Percentiles rank a stretch among this genome's conserved stretches.
phyloP scores from a whole-genome alignment of 2,329 filamentous ascomycete species.

The Epichloe sibirici region DNA sequence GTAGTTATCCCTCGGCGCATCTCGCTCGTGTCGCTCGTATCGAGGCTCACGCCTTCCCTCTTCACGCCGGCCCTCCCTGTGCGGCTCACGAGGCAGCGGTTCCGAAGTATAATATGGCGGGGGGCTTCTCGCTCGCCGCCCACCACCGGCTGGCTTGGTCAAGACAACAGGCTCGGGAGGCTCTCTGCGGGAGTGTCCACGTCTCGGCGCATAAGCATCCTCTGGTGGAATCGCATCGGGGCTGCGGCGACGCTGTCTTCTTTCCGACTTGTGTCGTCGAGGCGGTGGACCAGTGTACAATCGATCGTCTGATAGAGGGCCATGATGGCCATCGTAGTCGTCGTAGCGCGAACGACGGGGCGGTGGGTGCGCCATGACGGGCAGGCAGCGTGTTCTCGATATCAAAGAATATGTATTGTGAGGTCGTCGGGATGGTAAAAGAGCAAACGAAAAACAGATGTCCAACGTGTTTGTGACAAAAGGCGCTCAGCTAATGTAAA shows the following conservation, averaged over 20 bases:
- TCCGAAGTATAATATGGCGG: conserved; percentile 5
- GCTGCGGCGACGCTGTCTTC: conserved; percentile 9
- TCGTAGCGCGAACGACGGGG: conserved; percentile 15
- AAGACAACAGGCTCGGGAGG: conserved; percentile 1
- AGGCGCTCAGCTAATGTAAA: background rate
- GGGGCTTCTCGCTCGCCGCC: conserved; percentile 7
- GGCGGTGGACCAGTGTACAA: conserved; percentile 6
- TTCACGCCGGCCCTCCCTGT: background rate
- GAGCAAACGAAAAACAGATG: background rate
- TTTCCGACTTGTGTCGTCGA: conserved; percentile 14
- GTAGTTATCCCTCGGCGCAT: background rate
- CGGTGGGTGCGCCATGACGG: conserved; percentile 9
- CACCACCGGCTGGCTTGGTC: background rate
- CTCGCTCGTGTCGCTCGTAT: background rate
- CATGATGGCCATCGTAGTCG: conserved; percentile 16
- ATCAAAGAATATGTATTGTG: background rate
- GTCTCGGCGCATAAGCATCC: conserved; percentile 6
- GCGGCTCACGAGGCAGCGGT: conserved; percentile 4
- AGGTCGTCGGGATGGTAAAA: background rate
- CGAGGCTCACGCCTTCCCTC: background rate
- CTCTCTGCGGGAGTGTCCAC: conserved; percentile 6
- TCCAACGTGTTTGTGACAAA: background rate
- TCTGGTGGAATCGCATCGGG: conserved; percentile 6
- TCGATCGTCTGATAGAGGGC: background rate
- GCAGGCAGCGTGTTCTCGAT: background rate